A percentile compares a stretch with the other conserved stretches of the same genome.
Evolutionary conservation across 1,284 basidiomycete genomes (phyloP).

Genomic region (Trametes polyzona): DNA sequence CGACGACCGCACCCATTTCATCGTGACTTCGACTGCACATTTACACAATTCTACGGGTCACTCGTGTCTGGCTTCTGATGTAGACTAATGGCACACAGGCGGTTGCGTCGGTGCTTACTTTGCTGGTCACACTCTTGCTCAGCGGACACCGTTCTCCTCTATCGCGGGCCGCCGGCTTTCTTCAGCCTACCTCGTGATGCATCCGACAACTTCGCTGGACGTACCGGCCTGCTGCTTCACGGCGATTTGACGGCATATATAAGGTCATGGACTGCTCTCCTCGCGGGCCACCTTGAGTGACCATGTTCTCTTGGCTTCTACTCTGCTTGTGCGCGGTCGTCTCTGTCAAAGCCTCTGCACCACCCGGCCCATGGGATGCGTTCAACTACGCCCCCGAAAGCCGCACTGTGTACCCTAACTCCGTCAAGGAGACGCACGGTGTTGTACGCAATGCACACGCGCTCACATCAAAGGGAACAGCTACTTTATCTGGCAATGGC

Average conservation of each 20-base stretch:
- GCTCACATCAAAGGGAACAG: constrained; percentile 35
- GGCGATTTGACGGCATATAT: constrained; percentile 6
- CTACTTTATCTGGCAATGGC: constrained; percentile 41
- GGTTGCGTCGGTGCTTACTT: not conserved
- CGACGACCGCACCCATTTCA: too few relatives aligned
- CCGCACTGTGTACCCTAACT: constrained; percentile 41
- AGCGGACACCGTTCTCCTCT: constrained; percentile 15
- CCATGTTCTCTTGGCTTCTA: constrained; percentile 12
- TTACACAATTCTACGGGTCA: not conserved
- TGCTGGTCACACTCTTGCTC: constrained; percentile 3
- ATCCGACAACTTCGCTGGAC: not conserved
- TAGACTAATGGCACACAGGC: not conserved
- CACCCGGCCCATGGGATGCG: constrained; percentile 49
- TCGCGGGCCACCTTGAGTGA: not conserved
- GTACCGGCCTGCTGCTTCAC: not conserved
- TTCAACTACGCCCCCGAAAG: constrained; percentile 51
- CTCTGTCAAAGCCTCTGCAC: constrained; percentile 33
- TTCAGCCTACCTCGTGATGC: constrained; percentile 21
- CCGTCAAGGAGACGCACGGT: constrained; percentile 40
- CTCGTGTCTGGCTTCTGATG: constrained; percentile 1
- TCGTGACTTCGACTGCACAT: not conserved
- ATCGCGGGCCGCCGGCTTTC: constrained; percentile 17
- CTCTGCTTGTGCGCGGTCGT: constrained; percentile 2
- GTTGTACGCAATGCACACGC: constrained; percentile 36
- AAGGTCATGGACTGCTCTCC: not conserved